Base-by-base conservation (phyloP, 2,329 filamentous ascomycete species). In the Xylaria multiplex region DNA sequence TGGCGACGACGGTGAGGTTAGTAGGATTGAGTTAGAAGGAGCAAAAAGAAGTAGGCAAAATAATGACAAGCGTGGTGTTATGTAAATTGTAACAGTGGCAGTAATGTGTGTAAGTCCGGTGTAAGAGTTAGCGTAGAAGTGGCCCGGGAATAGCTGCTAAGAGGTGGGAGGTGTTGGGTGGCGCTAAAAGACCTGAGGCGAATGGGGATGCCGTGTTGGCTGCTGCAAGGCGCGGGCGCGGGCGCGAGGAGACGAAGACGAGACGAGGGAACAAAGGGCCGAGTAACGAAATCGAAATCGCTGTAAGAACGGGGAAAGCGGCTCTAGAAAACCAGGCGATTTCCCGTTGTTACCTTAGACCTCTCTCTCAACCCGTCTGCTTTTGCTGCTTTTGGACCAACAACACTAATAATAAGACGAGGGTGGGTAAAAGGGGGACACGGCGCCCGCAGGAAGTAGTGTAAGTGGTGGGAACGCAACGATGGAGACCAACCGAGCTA, bases 261-360 rank as follows among this genome's bases (percentile, higher is more conserved):
- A 54, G 52, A 54, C 19, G 32, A 55, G 53, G 37, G 72, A 69
- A 72, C 71, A 74, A 75, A 75, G 72, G 70, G 70, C 74, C 73
- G 73, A 74, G 73, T 75, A 69, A 70, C 68, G 59, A 14, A 46
- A 42, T 56, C 67, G 59, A 64, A 43, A 40, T 53, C 56, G 64
- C 22, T 46, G 49, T 48, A 62, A 62, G 64, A 46, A 67, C 43
- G 59, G 58, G 59, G 63, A 13, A 50, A 45, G 53, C 53, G 56
- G 61, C 61, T 64, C 59, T 43, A 56, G 43, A 57, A 48, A 60
- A 63, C 64, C 46, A 62, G 48, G 22, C 48, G 56, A 55, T 63
- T 55, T 59, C 46, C 56, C 30, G 58, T 32, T 67, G 64, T 64
- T 64, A 61, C 64, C 64, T 62, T 63, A 40, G 50, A 19, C 11